Conservation (phyloP, 345 rosid genomes). For the Carallia pectinifolia region DNA sequence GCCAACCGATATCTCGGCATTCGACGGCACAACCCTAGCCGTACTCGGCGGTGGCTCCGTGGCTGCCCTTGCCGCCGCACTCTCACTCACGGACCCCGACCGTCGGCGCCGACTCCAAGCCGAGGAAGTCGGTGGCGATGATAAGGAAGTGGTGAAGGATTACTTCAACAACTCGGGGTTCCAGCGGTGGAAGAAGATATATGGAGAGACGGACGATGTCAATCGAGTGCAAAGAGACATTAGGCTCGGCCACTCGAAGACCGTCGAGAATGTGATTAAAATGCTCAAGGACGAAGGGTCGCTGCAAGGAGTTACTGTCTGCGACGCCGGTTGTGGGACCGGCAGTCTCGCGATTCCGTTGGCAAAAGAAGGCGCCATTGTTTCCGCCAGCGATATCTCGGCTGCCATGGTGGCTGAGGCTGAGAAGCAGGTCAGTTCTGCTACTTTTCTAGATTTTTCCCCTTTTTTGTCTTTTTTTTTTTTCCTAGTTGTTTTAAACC, state of each 20-base stretch:
- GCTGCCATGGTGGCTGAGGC: constrained; percentile 97
- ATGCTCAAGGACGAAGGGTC: constrained; percentile 79
- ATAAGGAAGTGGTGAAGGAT: constrained; percentile 88
- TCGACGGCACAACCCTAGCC: constrained; percentile 65
- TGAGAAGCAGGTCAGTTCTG: constrained; percentile 51
- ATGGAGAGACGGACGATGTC: constrained; percentile 85
- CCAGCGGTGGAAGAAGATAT: constrained; percentile 93
- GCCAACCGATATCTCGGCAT: constrained; percentile 37
- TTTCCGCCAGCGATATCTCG: constrained; percentile 84
- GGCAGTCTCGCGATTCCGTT: constrained; percentile 75
- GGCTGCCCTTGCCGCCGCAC: constrained; percentile 81
- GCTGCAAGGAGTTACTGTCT: constrained; percentile 68
- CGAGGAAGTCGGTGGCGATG: constrained; percentile 89
- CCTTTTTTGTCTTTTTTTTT: background rate
- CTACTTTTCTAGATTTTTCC: background rate
- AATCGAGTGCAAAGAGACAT: constrained; percentile 81
- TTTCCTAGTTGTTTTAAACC: background rate
- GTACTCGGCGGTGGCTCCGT: constrained; percentile 78
- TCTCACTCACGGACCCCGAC: constrained; percentile 76
- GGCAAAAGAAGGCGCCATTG: constrained; percentile 83
- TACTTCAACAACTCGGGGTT: constrained; percentile 87
- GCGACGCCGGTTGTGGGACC: constrained; percentile 95
- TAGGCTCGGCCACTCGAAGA: constrained; percentile 76
- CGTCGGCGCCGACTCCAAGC: constrained; percentile 78
- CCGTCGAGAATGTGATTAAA: constrained; percentile 69